Conservation (phyloP, 441 rosid species). For the Populus hybrid region DNA sequence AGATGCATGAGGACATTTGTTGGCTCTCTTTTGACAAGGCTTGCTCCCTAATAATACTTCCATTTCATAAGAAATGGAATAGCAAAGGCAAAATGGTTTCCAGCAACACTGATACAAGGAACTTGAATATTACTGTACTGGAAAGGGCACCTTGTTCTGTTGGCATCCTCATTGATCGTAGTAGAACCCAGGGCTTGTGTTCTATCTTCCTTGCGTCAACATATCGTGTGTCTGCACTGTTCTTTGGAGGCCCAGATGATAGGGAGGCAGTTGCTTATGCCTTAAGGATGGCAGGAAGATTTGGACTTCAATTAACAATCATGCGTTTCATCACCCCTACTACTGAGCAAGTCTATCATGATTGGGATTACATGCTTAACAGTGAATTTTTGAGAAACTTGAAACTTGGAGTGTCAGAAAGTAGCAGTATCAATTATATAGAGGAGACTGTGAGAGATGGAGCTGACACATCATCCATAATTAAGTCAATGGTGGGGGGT, state of each 20-base stretch:
- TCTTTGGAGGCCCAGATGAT: constrained; percentile 43
- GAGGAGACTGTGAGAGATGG: constrained; percentile 35
- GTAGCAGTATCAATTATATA: constrained; percentile 6
- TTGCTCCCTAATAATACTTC: constrained; percentile 32
- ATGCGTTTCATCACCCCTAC: neutral
- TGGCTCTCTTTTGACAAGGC: constrained; percentile 34
- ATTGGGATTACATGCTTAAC: constrained; percentile 20
- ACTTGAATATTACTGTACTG: constrained; percentile 31
- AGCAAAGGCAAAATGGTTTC: constrained; percentile 22
- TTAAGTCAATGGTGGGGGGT: constrained; percentile 12
- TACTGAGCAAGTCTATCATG: neutral
- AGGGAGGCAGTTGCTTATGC: constrained; percentile 46
- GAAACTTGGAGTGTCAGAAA: neutral
- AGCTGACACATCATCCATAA: constrained; percentile 21
- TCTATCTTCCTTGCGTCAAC: constrained; percentile 12
- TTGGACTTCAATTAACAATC: constrained; percentile 21
- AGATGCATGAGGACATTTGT: constrained; percentile 48
- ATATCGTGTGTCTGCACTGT: constrained; percentile 25
- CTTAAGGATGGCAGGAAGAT: constrained; percentile 31
- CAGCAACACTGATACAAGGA: constrained; percentile 23
- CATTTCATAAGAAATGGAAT: constrained; percentile 44
- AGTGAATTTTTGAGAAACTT: constrained; percentile 20
- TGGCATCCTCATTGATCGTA: constrained; percentile 36
- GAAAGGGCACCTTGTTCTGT: constrained; percentile 45
- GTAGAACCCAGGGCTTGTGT: constrained; percentile 16